These are phyloP conservation scores for Xylaria sp. DNA, from an alignment of 2,329 filamentous ascomycete genomes.

Conservation along the genomic window DNA sequence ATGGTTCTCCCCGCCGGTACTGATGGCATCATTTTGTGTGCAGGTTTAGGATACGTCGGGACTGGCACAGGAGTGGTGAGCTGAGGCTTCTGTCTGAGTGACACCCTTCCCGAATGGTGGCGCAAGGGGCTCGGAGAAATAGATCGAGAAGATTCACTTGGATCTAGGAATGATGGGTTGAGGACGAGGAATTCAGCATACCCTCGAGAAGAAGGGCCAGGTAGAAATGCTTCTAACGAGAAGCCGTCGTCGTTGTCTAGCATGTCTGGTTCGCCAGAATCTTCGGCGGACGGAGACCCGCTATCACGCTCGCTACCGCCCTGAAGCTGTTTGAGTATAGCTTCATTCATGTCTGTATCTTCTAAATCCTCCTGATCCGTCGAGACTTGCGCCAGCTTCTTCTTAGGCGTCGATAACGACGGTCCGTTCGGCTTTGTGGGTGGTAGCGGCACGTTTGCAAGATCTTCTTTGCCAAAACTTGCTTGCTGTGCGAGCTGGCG, in stretches of 20 bases:
- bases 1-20: background rate
- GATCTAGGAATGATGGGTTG: constrained; percentile 16
- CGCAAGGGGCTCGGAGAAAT: constrained; percentile 20
- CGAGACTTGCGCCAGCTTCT: constrained; percentile 33
- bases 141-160: constrained; percentile 1
- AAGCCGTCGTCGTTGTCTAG: background rate
- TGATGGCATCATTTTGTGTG: background rate
- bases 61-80: constrained; percentile 28
- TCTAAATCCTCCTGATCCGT: constrained; percentile 33
- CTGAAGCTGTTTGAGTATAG: constrained; percentile 40
- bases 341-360: constrained; percentile 36
- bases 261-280: background rate
- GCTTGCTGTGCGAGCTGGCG: constrained; percentile 33
- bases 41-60: constrained; percentile 14
- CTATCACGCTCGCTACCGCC: constrained; percentile 14
- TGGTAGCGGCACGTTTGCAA: constrained; percentile 39
- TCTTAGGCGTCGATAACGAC: constrained; percentile 49
- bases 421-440: constrained; percentile 42
- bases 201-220: constrained; percentile 21
- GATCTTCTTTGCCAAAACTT: constrained; percentile 27
- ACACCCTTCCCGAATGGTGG: constrained; percentile 12
- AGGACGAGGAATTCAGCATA: constrained; percentile 24
- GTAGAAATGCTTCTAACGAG: constrained; percentile 15
- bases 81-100: constrained; percentile 12
- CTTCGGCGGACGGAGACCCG: background rate